Conservation (phyloP, 2,329 filamentous ascomycete genomes). For the Phaeosphaeriaceae sp. region DNA sequence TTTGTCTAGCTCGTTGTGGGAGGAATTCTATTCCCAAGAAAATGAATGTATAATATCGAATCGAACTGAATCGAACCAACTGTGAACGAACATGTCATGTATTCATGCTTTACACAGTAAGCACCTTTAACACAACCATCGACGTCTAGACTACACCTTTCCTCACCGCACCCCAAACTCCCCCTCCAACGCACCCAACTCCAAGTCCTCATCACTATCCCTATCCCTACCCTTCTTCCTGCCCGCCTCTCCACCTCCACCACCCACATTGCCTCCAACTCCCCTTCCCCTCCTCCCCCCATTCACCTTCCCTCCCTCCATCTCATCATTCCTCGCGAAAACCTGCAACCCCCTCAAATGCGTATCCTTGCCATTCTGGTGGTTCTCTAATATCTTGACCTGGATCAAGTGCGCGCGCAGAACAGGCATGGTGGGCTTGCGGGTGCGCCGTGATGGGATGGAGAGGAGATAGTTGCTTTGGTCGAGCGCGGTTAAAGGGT, state of each 20-base stretch:
- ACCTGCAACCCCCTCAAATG: constrained; percentile 93
- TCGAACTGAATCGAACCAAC: too few relatives aligned
- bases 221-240: constrained; percentile 19
- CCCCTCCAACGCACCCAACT: constrained; percentile 10
- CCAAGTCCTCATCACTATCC: constrained; percentile 9
- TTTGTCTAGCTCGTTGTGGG: too few relatives aligned
- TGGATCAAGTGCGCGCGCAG: constrained; percentile 90
- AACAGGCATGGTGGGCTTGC: constrained; percentile 61
- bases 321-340: constrained; percentile 61
- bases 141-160: neutral
- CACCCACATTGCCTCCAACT: constrained; percentile 16
- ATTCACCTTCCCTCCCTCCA: constrained; percentile 6
- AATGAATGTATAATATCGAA: too few relatives aligned
- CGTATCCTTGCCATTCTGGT: constrained; percentile 99
- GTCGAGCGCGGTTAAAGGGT: neutral
- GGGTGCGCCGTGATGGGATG: constrained; percentile 5
- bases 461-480: constrained; percentile 9
- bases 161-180: neutral
- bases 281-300: constrained; percentile 10
- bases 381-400: constrained; percentile 90
- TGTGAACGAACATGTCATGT: too few relatives aligned
- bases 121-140: too few relatives aligned
- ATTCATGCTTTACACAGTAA: too few relatives aligned
- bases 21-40: too few relatives aligned
- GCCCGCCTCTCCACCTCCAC: constrained; percentile 21